phyloP scores from a whole-genome alignment of 805 yeast genomes.

The Hanseniaspora clermontiae region DNA sequence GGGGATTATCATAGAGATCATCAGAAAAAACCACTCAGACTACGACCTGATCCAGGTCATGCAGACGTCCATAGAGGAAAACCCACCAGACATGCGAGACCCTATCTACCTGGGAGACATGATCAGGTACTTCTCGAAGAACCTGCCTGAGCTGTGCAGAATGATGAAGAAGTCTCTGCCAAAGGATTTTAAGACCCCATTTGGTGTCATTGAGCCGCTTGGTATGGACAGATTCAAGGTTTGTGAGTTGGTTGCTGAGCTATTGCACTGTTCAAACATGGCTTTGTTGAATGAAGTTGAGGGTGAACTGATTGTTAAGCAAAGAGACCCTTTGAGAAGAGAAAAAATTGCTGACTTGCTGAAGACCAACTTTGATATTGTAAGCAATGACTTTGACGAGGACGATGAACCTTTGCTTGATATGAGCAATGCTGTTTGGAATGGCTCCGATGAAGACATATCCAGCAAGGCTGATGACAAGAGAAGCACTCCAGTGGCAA shows the following conservation, averaged over 20 bases:
- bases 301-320: constrained; percentile 53
- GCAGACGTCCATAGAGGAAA: constrained; percentile 68
- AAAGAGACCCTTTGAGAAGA: constrained; percentile 55
- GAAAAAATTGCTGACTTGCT: constrained; percentile 15
- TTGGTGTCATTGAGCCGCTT: constrained; percentile 56
- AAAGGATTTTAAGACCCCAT: constrained; percentile 31
- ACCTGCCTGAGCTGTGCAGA: constrained; percentile 37
- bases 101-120: constrained; percentile 84
- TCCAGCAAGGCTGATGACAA: not conserved
- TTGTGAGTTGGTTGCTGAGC: constrained; percentile 86
- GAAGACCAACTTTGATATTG: constrained; percentile 2
- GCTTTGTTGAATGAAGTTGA: constrained; percentile 67
- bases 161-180: constrained; percentile 24
- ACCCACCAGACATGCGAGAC: constrained; percentile 87
- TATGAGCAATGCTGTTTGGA: not conserved
- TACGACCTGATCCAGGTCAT: constrained; percentile 82
- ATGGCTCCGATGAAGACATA: not conserved
- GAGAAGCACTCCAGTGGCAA: not conserved
- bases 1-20: constrained; percentile 84
- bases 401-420: constrained; percentile 5
- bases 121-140: constrained; percentile 62
- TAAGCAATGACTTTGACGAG: constrained; percentile 1
- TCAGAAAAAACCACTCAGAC: constrained; percentile 90
- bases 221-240: constrained; percentile 90
- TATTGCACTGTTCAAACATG: constrained; percentile 93